These are phyloP conservation scores for Syzygium oleosum DNA, from an alignment of 345 rosid species.

Conservation along the genomic window DNA sequence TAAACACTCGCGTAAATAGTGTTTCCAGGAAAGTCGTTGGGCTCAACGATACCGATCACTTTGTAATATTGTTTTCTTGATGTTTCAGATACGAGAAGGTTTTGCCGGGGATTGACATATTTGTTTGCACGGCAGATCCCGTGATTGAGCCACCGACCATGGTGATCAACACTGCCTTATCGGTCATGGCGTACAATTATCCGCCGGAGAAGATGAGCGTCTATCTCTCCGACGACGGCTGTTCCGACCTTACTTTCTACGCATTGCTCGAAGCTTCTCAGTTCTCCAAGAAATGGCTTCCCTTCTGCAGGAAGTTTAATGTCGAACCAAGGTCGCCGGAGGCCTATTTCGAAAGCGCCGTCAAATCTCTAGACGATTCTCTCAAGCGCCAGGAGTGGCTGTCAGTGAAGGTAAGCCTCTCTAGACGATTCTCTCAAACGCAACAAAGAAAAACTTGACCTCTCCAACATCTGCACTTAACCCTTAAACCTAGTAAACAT, in stretches of 20 bases:
- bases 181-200: constrained; percentile 49
- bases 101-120: constrained; percentile 53
- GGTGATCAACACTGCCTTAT: constrained; percentile 62
- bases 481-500: neutral
- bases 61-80: neutral
- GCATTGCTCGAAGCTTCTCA: constrained; percentile 45
- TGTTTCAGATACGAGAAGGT: constrained; percentile 13
- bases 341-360: constrained; percentile 28
- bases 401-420: neutral
- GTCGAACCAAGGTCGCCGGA: constrained; percentile 58
- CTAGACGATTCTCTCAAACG: neutral
- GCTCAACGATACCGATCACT: neutral
- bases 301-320: constrained; percentile 40
- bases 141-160: constrained; percentile 61
- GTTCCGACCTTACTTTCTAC: constrained; percentile 47
- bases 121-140: constrained; percentile 72
- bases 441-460: neutral
- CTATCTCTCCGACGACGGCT: constrained; percentile 68
- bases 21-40: neutral
- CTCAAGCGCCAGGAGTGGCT: neutral
- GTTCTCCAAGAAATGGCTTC: constrained; percentile 54
- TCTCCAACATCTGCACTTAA: neutral
- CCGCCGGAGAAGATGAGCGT: constrained; percentile 48
- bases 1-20: neutral
- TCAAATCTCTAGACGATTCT: neutral